Evolutionary conservation across 164 flowering plant genomes (phyloP).

Genomic region (Annona squamosa): DNA sequence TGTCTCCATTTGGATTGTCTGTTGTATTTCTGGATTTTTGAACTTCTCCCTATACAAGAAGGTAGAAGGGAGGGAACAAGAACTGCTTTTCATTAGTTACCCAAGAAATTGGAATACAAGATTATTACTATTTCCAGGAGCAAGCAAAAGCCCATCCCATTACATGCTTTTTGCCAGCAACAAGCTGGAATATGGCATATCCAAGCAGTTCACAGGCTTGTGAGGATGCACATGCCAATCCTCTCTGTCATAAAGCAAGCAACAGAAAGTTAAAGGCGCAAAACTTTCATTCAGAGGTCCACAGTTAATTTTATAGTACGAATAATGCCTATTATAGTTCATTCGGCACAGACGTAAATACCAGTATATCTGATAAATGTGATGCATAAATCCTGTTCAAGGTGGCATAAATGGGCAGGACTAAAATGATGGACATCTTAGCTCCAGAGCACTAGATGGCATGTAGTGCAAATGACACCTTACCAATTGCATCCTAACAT

Average conservation of each 20-base stretch:
- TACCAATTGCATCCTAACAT: neutral
- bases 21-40: conserved; percentile 27
- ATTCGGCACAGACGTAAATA: no score
- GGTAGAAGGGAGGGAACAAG: no score
- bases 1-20: conserved; percentile 21
- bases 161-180: neutral
- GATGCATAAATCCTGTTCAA: neutral
- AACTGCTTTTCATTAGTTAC: neutral
- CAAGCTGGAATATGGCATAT: neutral
- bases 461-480: neutral
- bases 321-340: no score
- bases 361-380: neutral
- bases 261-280: no score
- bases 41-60: conserved; percentile 40
- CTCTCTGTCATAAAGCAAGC: neutral
- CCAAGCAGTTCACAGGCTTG: neutral
- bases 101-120: neutral
- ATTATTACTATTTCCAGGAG: neutral
- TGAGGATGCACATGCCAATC: neutral
- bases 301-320: no score
- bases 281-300: no score
- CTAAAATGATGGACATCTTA: neutral
- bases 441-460: neutral
- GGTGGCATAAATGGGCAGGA: neutral
- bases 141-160: neutral